These are phyloP conservation scores for Gossypium schwendimanii DNA, from an alignment of 441 rosid genomes.

Conservation along the genomic window DNA sequence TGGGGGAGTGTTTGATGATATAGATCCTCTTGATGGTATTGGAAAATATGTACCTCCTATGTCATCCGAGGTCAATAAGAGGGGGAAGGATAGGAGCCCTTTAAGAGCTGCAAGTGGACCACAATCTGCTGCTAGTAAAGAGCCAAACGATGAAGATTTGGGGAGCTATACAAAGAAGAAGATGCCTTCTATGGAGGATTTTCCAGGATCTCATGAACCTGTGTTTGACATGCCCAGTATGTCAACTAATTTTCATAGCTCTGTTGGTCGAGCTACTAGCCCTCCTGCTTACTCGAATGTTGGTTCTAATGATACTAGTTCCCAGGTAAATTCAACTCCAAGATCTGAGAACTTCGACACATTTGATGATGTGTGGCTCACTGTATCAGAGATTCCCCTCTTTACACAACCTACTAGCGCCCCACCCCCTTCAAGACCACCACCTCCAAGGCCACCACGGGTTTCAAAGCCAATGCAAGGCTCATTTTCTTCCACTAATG, in stretches of 20 bases:
- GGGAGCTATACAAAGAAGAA: slow-evolving; percentile 33
- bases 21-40: slow-evolving; percentile 56
- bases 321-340: slow-evolving; percentile 32
- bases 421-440: slow-evolving; percentile 91
- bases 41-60: slow-evolving; percentile 46
- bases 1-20: slow-evolving; percentile 50
- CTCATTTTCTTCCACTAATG: slow-evolving; percentile 33
- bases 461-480: slow-evolving; percentile 31
- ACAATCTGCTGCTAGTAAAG: slow-evolving; percentile 34
- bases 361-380: slow-evolving; percentile 74
- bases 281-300: slow-evolving; percentile 34
- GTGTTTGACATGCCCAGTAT: slow-evolving; percentile 40
- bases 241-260: slow-evolving; percentile 30
- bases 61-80: slow-evolving; percentile 36
- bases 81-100: slow-evolving; percentile 39
- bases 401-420: slow-evolving; percentile 72
- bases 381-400: slow-evolving; percentile 86
- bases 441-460: slow-evolving; percentile 80
- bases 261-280: slow-evolving; percentile 35
- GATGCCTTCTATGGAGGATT: slow-evolving; percentile 28
- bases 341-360: slow-evolving; percentile 43
- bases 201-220: slow-evolving; percentile 33
- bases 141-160: slow-evolving; percentile 37
- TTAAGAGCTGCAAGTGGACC: slow-evolving; percentile 36
- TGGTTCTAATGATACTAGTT: slow-evolving; percentile 31